Percentiles rank a stretch among this genome's conserved stretches.
Evolutionary conservation across 2,329 filamentous ascomycete species (phyloP).

Genomic region (Claviceps humidiphila): DNA sequence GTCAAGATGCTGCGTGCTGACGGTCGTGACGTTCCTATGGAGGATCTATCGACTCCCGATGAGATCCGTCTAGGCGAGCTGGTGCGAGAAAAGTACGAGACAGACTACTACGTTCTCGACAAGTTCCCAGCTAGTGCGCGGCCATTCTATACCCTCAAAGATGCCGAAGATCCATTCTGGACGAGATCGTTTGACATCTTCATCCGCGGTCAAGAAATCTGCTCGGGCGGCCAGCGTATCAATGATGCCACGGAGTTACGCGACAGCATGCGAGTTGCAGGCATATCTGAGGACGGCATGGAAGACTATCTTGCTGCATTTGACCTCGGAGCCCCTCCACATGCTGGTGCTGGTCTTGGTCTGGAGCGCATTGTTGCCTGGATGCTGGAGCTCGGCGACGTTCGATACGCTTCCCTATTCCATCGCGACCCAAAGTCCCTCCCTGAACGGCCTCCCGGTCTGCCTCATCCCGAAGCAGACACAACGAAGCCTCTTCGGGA

Average conservation of each 20-base stretch:
- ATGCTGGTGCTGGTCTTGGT: slow-evolving; percentile 81
- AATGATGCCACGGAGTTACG: slow-evolving; percentile 65
- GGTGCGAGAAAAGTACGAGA: slow-evolving; percentile 73
- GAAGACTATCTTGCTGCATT: slow-evolving; percentile 84
- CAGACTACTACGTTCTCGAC: slow-evolving; percentile 89
- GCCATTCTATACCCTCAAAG: slow-evolving; percentile 85
- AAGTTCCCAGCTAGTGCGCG: slow-evolving; percentile 77
- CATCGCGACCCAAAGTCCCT: slow-evolving; percentile 80
- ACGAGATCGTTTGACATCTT: slow-evolving; percentile 97
- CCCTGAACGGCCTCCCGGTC: slow-evolving; percentile 48
- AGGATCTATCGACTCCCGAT: slow-evolving; percentile 74
- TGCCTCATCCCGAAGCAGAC: slow-evolving; percentile 81
- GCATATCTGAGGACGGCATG: slow-evolving; percentile 71
- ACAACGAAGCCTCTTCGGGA: slow-evolving; percentile 41
- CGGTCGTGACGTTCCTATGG: slow-evolving; percentile 56
- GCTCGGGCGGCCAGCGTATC: slow-evolving; percentile 86
- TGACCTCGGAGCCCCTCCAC: slow-evolving; percentile 75
- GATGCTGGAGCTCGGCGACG: slow-evolving; percentile 74
- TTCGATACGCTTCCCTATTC: slow-evolving; percentile 77
- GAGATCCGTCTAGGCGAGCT: slow-evolving; percentile 77
- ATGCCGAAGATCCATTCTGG: slow-evolving; percentile 54
- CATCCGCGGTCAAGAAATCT: slow-evolving; percentile 82
- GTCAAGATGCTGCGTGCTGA: slow-evolving; percentile 75
- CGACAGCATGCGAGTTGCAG: slow-evolving; percentile 60
- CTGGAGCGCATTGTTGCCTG: slow-evolving; percentile 81